phyloP scores from a whole-genome alignment of 116 monocot species.

The Zostera marina region DNA sequence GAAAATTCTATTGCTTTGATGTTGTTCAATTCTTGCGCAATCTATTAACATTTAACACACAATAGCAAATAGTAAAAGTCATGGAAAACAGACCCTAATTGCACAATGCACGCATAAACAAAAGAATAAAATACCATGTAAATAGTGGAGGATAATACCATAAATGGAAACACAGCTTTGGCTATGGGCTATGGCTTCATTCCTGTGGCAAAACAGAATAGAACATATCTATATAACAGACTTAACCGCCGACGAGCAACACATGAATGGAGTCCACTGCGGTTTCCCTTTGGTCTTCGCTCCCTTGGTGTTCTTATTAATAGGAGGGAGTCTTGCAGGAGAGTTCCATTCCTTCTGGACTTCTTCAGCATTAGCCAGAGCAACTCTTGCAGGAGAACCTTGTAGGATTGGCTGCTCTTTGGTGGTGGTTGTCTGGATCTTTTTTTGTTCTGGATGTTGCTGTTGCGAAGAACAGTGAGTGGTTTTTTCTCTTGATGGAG shows the following conservation, averaged over 20 bases:
- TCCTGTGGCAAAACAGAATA: neutral
- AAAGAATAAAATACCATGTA: neutral
- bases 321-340: constrained; percentile 30
- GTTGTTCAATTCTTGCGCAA: too few relatives aligned
- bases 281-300: constrained; percentile 14
- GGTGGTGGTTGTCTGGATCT: neutral
- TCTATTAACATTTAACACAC: too few relatives aligned
- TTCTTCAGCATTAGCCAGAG: neutral
- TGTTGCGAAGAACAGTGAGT: neutral
- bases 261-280: constrained; percentile 33
- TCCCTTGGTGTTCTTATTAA: constrained; percentile 6
- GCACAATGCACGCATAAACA: too few relatives aligned
- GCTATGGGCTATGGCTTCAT: neutral
- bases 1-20: too few relatives aligned
- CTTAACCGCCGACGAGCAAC: constrained; percentile 12
- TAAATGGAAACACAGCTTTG: too few relatives aligned
- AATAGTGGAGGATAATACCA: neutral
- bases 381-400: neutral
- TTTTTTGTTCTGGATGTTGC: neutral
- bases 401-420: neutral
- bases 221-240: neutral
- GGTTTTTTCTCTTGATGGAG: neutral
- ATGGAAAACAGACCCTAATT: too few relatives aligned
- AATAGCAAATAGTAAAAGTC: too few relatives aligned
- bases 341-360: constrained; percentile 37